Base-by-base conservation (phyloP, 2,329 filamentous ascomycete genomes). In the Epichloe gansuensis region DNA sequence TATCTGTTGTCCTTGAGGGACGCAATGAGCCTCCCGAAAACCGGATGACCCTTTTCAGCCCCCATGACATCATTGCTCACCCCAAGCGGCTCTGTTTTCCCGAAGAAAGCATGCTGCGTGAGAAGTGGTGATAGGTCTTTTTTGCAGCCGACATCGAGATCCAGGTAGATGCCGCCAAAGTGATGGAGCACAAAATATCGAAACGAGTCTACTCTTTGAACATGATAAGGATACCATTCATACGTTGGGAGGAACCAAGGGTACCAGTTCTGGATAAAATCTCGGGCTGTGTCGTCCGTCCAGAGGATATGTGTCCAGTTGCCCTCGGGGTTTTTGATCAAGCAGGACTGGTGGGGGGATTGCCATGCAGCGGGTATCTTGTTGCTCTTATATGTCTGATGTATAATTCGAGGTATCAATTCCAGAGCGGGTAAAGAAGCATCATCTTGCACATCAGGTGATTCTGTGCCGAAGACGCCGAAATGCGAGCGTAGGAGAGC, bases 101-200 rank as follows among this genome's bases (percentile, higher is more conserved):
- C 41, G 23, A 51, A 51, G 21, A 51, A 44, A 5, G 41, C 41
- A 39, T 46, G 49, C 17, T 51, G 41, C 31, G 13, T 25, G 39
- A 51, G 41, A 5, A 51, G 41, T 21, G 41, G 40, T 15, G 49
- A 46, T 4, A 51, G 49, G 27, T 51, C 49, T 15, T 40, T 48
- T 48, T 3, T 7, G n/a, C 47, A 48, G 25, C 47, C 47, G 3
- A 48, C 25, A 66, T 93, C 87, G 47, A 91, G 70, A 62, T 93
- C 87, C 58, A 91, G 81, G 66, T 91, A 91, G 52, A 89, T 82
- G 41, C 87, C 87, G 51, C 87, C 87, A 63, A 80, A 90, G 66
- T 87, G 80, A 50, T 82, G 76, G 35, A 93, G 74, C 21, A 89
- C 75, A 63, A 91, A 90, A 69, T 91, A 91, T 49, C 87, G 78